These are phyloP conservation scores for Arachnomyces sp. DNA, from an alignment of 2,329 filamentous ascomycete species.

Conservation along the genomic window DNA sequence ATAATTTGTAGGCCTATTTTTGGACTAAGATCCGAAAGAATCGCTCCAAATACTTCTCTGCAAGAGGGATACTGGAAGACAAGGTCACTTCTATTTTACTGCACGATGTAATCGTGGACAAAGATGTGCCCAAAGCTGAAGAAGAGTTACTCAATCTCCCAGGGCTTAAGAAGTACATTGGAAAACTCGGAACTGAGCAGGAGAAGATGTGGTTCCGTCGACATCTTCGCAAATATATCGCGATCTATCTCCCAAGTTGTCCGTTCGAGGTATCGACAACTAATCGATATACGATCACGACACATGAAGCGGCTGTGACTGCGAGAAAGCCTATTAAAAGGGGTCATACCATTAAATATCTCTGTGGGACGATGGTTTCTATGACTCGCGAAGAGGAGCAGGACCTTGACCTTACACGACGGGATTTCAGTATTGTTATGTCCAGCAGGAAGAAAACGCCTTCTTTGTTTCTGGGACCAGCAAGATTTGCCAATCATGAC, in stretches of 20 bases:
- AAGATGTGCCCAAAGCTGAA: conserved; percentile 63
- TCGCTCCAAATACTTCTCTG: conserved; percentile 73
- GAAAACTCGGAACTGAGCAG: conserved; percentile 59
- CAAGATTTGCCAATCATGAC: conserved; percentile 94
- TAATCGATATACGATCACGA: conserved; percentile 87
- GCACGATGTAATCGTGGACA: conserved; percentile 61
- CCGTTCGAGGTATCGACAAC: conserved; percentile 90
- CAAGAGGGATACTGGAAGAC: conserved; percentile 65
- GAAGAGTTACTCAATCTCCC: conserved; percentile 61
- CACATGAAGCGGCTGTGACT: conserved; percentile 78
- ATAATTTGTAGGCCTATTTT: conserved; percentile 65
- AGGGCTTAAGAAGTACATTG: conserved; percentile 64
- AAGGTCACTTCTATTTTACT: conserved; percentile 53
- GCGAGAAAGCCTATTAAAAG: conserved; percentile 70
- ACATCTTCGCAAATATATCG: conserved; percentile 83
- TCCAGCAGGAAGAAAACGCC: conserved; percentile 85
- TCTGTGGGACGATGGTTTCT: conserved; percentile 81
- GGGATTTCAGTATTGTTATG: conserved; percentile 95
- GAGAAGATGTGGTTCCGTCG: conserved; percentile 80
- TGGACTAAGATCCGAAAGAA: conserved; percentile 97
- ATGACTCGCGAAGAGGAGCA: conserved; percentile 89
- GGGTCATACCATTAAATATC: conserved; percentile 81
- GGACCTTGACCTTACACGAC: conserved; percentile 68
- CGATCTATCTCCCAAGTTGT: conserved; percentile 87
- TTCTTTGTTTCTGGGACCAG: conserved; percentile 87